Base-by-base conservation (phyloP, 371 early-diverging fungal species). In the Globomyces sp. region DNA sequence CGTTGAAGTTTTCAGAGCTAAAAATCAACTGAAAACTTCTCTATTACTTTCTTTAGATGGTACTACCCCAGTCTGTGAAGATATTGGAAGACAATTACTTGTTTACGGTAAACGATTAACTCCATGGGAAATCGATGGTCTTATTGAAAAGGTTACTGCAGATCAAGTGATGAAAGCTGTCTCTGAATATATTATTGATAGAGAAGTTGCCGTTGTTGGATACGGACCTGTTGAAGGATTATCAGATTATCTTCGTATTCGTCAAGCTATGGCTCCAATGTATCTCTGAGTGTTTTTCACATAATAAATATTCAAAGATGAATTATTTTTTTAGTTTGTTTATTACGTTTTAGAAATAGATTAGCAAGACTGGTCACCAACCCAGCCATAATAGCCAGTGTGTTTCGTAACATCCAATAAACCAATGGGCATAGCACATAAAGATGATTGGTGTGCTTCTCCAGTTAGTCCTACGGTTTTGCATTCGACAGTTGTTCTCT, bases 1-100 rank as follows among this genome's bases (percentile, higher is more conserved):
- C 51, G 89, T 85, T 66, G 98, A 97, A 81, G 92, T 98, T 10
- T 92, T 92, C 80, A 90, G 95, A 66, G 97, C 98, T 71, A 97
- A 97, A 84, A 94, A 95, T 82, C 96, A 96, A 82, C 88, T 98
- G 75, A 98, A 96, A 86, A 92, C 97, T 1, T 84, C 91, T 41
- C 82, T 97, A 36, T 83, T 97, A 39, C 83, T 96, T 49, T 83
- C 89, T 69, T 80, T 97, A 63, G 97, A 98, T 74, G 94, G 95
- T 49, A 94, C 93, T 64, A 92, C 94, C 0, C 88, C 94, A 40
- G 86, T 95, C 68, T 93, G 94, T 43, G 97, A 98, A 76, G 98
- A 98, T 74, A 95, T 98, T 80, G 98, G 98, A 57, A 89, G 96
- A 67, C 99, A 98, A 77, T 78, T 98, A 68, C 81, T 96, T 60